Base-by-base conservation (phyloP, 2,329 filamentous ascomycete genomes). In the Exophiala lecanii-corni region DNA sequence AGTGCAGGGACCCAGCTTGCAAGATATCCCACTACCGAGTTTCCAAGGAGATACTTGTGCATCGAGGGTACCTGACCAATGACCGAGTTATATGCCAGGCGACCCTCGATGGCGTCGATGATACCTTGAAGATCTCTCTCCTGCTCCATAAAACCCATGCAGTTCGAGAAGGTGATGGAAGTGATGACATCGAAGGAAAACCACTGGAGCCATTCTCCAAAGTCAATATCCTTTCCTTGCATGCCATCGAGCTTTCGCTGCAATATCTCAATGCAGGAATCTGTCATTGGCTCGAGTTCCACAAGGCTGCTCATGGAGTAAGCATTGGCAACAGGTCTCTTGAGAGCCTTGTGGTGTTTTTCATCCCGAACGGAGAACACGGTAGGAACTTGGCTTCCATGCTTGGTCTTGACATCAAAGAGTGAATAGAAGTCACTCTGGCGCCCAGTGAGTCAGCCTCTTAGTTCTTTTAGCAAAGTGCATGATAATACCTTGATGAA, bases 321-420 rank as follows among this genome's bases (percentile, higher is more conserved):
- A 0, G 63, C 58, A 16, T 55, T 55, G 0, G 66, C 62, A 5
- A 70, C 59, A 0, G 62, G 58, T 10, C 63, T 59, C 36, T 66
- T 68, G 4, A 68, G 63, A 5, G 52, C 57, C 6, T 63, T 61
- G 47, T 73, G 70, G 13, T 62, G 62, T 1, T 47, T 51, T 31
- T 71, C 67, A 35, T 70, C 64, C 5, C 58, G 57, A 0, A 62
- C 61, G 5, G 60, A 64, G 47, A 70, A 69, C n/a, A 68, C 57
- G 25, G 54, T 57, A n/a, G 58, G 53, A 3, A 58, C 49, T 9
- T 34, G 41, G 12, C 50, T 57, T 3, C 59, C 59, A n/a, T 34
- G 20, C 6, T 41, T 37, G 5, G 47, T 41, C 36, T 42, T 47
- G 15, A 44, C 47, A 16, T 50, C 39, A 37, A 50, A 50, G 5